Evolutionary conservation across 495 filamentous ascomycete species (phyloP).

Genomic region (Aspergillus nidulans): DNA sequence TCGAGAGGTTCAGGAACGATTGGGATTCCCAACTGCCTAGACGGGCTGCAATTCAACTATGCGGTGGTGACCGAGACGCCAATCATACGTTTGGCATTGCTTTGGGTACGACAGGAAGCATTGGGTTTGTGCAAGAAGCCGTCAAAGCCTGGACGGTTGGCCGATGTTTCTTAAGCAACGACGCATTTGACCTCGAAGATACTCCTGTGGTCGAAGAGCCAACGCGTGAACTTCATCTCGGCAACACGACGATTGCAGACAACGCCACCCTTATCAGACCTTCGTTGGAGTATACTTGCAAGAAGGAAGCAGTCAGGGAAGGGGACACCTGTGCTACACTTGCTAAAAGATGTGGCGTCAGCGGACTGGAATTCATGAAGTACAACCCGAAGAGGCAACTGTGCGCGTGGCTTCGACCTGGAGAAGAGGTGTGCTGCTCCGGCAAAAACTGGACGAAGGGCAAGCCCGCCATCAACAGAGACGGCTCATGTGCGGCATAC

Average conservation of each 20-base stretch:
- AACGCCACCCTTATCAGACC: not conserved
- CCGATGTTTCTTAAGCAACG: not conserved
- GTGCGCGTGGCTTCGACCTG: slow-evolving; percentile 29
- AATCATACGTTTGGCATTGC: slow-evolving; percentile 7
- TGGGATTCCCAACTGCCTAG: not conserved
- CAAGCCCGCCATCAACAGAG: slow-evolving; percentile 32
- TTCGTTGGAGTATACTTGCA: not conserved
- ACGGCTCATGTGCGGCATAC: slow-evolving; percentile 41
- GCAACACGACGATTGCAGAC: not conserved
- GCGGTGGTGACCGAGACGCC: not conserved
- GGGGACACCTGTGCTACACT: slow-evolving; percentile 40
- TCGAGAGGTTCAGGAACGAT: not conserved
- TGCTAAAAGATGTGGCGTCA: slow-evolving; percentile 37
- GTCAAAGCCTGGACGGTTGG: not conserved
- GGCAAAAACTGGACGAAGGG: slow-evolving; percentile 33
- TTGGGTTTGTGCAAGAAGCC: not conserved
- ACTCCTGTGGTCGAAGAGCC: not conserved
- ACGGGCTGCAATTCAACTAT: not conserved
- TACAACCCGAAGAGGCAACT: slow-evolving; percentile 32
- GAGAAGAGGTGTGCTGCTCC: slow-evolving; percentile 47
- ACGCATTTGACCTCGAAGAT: not conserved
- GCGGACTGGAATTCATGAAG: slow-evolving; percentile 30
- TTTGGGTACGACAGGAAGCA: not conserved
- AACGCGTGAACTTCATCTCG: not conserved
- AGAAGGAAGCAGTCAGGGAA: slow-evolving; percentile 6